phyloP scores from a whole-genome alignment of 2,329 filamentous ascomycete genomes.

The Mycosphaerella sp. region DNA sequence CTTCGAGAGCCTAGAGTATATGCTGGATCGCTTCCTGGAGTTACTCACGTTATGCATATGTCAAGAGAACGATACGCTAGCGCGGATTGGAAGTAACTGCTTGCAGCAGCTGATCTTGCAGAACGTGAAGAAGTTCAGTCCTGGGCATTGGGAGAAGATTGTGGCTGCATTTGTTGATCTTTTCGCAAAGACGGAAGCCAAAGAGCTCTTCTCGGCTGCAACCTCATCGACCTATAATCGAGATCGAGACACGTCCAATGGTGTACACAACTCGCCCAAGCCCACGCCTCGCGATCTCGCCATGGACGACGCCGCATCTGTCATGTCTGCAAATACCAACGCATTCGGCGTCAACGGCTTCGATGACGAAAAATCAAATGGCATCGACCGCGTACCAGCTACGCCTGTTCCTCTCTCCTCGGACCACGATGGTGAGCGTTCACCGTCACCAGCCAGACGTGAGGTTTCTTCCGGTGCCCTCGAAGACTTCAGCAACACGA shows the following conservation, averaged over 20 bases:
- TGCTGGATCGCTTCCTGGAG: conserved; percentile 96
- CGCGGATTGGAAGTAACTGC: conserved; percentile 96
- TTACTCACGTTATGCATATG: conserved; percentile 93
- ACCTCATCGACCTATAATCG: conserved; percentile 37
- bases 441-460: conserved; percentile 13
- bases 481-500: conserved; percentile 77
- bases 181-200: conserved; percentile 89
- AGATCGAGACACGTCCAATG: conserved; percentile 23
- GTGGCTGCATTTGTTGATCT: conserved; percentile 93
- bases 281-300: conserved; percentile 9
- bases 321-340: conserved; percentile 28
- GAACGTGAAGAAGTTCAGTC: conserved; percentile 86
- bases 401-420: conserved; percentile 19
- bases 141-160: conserved; percentile 87
- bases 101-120: conserved; percentile 93
- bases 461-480: conserved; percentile 44
- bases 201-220: conserved; percentile 88
- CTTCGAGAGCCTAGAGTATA: conserved; percentile 91
- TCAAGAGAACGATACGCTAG: conserved; percentile 98
- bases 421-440: conserved; percentile 14
- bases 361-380: conserved; percentile 15
- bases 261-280: conserved; percentile 17
- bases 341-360: conserved; percentile 41
- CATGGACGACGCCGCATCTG: conserved; percentile 17
- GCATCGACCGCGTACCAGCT: conserved; percentile 12